These are phyloP conservation scores for Pseudocercospora fijiensis DNA, from an alignment of 2,329 filamentous ascomycete genomes.

Conservation along the genomic window DNA sequence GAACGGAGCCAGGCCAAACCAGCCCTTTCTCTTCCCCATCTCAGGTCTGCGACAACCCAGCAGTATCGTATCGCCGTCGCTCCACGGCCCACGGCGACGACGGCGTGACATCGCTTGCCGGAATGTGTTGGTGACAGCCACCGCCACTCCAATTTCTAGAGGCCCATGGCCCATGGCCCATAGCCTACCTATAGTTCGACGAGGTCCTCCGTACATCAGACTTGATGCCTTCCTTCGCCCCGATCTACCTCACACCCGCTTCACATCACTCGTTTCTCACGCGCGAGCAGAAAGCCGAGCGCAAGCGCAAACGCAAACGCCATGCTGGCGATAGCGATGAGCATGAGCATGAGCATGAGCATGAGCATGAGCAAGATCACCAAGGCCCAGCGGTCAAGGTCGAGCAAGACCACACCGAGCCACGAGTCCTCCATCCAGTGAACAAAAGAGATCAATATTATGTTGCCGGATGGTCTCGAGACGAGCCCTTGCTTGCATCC, in stretches of 20 bases:
- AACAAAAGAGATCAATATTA: conserved; percentile 38
- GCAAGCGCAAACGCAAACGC: conserved; percentile 35
- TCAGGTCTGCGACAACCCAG: too few species aligned
- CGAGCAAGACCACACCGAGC: conserved; percentile 12
- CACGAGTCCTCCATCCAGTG: conserved; percentile 28
- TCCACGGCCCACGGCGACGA: background rate
- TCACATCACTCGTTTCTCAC: conserved; percentile 30
- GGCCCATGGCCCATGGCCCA: too few species aligned
- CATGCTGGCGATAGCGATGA: conserved; percentile 20
- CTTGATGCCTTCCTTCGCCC: conserved; percentile 33
- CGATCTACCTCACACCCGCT: conserved; percentile 30
- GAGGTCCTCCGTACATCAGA: background rate
- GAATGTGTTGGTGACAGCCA: background rate
- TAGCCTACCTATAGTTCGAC: too few species aligned
- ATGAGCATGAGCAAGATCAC: conserved; percentile 12
- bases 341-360: conserved; percentile 23
- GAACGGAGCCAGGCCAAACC: background rate
- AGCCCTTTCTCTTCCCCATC: background rate
- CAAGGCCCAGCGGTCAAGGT: conserved; percentile 8
- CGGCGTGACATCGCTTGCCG: background rate
- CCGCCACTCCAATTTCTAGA: background rate
- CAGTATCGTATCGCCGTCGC: too few species aligned
- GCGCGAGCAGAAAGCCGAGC: conserved; percentile 29
- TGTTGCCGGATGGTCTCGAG: conserved; percentile 44
- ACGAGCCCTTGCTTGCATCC: conserved; percentile 41